A percentile compares a stretch with the other conserved stretches of the same genome.
Evolutionary conservation across 805 yeast genomes (phyloP).

Genomic region (Blastobotrys robertii): DNA sequence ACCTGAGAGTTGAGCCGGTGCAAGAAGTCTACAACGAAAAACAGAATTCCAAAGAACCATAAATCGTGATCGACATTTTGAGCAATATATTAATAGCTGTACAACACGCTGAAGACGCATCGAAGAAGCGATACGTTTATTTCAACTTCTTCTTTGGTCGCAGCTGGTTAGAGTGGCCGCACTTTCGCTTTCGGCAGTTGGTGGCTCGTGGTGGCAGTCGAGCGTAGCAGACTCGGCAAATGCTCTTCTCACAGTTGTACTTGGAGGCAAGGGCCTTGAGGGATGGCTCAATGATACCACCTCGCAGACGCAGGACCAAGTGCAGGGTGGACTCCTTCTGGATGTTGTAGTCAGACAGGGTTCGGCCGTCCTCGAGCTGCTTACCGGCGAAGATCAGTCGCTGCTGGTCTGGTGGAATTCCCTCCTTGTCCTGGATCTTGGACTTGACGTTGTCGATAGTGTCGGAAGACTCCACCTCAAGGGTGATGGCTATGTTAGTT

Average conservation of each 20-base stretch:
- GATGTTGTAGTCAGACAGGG: constrained; percentile 98
- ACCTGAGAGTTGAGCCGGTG: too few relatives aligned
- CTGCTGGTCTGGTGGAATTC: constrained; percentile 99
- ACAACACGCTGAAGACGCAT: background rate
- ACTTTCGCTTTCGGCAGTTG: constrained; percentile 99
- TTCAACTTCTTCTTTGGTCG: constrained; percentile 99
- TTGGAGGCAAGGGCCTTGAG: constrained; percentile 98
- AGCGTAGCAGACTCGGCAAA: constrained; percentile 99
- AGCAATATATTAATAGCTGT: too few relatives aligned
- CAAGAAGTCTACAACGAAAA: too few relatives aligned
- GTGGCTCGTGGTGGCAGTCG: constrained; percentile 99
- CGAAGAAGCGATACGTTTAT: constrained; percentile 41
- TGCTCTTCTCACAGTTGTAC: constrained; percentile 99
- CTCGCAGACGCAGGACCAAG: constrained; percentile 94
- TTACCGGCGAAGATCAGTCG: constrained; percentile 99
- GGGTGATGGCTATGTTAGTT: constrained; percentile 62
- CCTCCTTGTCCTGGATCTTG: constrained; percentile 98
- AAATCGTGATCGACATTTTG: too few relatives aligned
- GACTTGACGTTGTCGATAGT: constrained; percentile 98
- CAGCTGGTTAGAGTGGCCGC: constrained; percentile 99
- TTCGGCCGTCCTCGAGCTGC: constrained; percentile 99
- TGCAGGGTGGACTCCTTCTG: constrained; percentile 98
- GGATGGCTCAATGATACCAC: constrained; percentile 99
- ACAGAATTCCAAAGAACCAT: too few relatives aligned
- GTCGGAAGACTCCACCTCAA: constrained; percentile 98